A percentile compares a stretch with the other conserved stretches of the same genome.
Conservation (phyloP, 441 rosid genomes). For the Metrosideros polymorpha region DNA sequence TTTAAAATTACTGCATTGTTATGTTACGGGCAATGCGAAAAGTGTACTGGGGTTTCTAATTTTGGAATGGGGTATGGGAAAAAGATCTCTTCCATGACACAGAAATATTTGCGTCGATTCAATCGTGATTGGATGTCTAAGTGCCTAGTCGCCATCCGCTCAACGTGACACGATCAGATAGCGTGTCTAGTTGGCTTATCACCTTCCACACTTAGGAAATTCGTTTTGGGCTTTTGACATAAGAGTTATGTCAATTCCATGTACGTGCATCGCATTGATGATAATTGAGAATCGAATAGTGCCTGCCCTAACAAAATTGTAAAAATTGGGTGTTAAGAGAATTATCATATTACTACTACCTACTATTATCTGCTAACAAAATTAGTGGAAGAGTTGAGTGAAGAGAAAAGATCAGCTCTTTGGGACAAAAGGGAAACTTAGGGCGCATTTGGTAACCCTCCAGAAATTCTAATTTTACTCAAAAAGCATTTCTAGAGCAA, state of each 20-base stretch:
- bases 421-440: neutral
- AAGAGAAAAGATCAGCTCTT: neutral
- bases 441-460: no score
- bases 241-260: neutral
- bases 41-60: neutral
- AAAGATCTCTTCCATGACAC: neutral
- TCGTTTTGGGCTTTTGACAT: neutral
- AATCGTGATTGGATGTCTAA: neutral
- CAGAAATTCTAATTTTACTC: no score
- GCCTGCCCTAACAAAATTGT: neutral
- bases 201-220: neutral
- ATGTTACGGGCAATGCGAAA: neutral
- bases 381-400: neutral
- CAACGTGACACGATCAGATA: neutral
- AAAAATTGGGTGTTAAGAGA: neutral
- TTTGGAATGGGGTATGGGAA: neutral
- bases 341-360: neutral
- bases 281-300: rapidly evolving
- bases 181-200: neutral
- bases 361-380: neutral
- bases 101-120: neutral
- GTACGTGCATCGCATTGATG: neutral
- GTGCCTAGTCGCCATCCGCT: neutral
- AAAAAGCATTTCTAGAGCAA: no score
- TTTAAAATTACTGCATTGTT: neutral